Percentiles rank a stretch among this genome's conserved stretches.
Conservation (phyloP, 768 basidiomycete genomes). For the Tylopilus cervinicoccineus region DNA sequence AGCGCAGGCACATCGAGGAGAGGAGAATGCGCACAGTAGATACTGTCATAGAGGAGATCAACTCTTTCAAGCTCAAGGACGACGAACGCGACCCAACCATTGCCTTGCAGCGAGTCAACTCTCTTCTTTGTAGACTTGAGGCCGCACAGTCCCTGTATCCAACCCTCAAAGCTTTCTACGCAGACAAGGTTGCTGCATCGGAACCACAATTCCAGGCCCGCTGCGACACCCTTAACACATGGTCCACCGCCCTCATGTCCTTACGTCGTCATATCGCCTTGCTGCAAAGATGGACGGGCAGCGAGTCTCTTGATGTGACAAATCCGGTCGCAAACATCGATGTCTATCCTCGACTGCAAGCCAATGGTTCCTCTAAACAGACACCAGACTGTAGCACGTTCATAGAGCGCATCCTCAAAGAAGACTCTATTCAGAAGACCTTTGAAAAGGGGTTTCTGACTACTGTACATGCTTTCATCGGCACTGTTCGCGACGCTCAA, state of each 20-base stretch:
- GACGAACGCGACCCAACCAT: constrained; percentile 32
- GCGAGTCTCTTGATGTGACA: constrained; percentile 84
- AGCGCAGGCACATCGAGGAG: constrained; percentile 78
- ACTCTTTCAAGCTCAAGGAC: constrained; percentile 62
- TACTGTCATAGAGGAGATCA: constrained; percentile 77
- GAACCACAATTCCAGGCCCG: constrained; percentile 71
- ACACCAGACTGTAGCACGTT: constrained; percentile 75
- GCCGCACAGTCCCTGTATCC: constrained; percentile 87
- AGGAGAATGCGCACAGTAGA: constrained; percentile 78
- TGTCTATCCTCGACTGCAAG: constrained; percentile 27
- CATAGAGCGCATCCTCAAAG: constrained; percentile 90
- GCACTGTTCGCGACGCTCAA: constrained; percentile 82
- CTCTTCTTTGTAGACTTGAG: constrained; percentile 70
- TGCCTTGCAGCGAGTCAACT: constrained; percentile 59
- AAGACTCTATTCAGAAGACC: constrained; percentile 91
- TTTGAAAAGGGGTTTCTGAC: constrained; percentile 89
- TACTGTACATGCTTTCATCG: constrained; percentile 83
- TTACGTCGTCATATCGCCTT: constrained; percentile 78
- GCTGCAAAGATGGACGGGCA: constrained; percentile 91
- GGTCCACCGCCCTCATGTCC: constrained; percentile 85
- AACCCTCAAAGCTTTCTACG: constrained; percentile 70
- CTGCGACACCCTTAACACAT: constrained; percentile 85
- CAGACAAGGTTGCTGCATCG: constrained; percentile 70
- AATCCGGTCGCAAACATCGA: constrained; percentile 72
- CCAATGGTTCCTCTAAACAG: constrained; percentile 37